Conservation (phyloP, 345 rosid genomes). For the Ceriops zippeliana region DNA sequence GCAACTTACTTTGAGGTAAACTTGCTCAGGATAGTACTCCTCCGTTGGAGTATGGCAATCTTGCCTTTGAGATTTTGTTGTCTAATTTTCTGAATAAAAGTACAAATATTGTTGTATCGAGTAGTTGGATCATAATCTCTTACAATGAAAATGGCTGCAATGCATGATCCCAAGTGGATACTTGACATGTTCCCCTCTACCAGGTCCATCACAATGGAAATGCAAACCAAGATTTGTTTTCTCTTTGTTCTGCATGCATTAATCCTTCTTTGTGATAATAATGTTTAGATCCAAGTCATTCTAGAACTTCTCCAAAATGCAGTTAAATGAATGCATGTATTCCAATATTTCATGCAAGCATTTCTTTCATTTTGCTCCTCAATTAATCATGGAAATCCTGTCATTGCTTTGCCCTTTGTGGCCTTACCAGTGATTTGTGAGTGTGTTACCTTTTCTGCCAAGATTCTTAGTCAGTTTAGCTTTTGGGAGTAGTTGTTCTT, state of each 20-base stretch:
- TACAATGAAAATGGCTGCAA: too few relatives aligned
- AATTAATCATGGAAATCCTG: background rate
- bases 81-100: background rate
- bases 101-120: background rate
- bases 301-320: background rate
- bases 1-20: constrained; percentile 69
- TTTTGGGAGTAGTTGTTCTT: too few relatives aligned
- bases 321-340: background rate
- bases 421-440: too few relatives aligned
- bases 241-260: too few relatives aligned
- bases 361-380: background rate
- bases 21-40: constrained; percentile 4
- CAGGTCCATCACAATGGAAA: too few relatives aligned
- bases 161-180: too few relatives aligned
- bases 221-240: too few relatives aligned
- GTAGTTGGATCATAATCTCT: too few relatives aligned
- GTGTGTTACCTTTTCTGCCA: too few relatives aligned
- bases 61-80: background rate
- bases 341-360: background rate
- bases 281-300: background rate
- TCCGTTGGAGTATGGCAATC: background rate
- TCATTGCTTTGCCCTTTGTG: background rate
- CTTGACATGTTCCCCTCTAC: too few relatives aligned
- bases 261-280: background rate
- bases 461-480: too few relatives aligned